Percentiles rank a stretch among this genome's conserved stretches.
These are phyloP conservation scores for Claviceps sp. DNA, from an alignment of 2,329 filamentous ascomycete genomes.

Conservation along the genomic window DNA sequence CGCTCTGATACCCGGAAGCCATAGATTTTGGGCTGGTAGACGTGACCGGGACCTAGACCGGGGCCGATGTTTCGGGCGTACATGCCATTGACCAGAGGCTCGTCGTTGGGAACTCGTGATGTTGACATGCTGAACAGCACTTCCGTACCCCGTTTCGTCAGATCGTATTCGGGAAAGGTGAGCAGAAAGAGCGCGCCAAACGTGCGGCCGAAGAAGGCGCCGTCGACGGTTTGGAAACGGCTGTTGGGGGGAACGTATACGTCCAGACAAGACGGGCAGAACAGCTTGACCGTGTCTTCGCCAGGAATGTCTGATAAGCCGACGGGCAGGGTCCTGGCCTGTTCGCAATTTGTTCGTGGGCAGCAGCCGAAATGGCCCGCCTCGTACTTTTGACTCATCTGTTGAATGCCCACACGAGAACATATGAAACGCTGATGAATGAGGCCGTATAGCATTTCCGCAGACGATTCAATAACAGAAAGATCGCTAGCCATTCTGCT, in stretches of 20 bases:
- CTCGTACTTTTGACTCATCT: constrained; percentile 99
- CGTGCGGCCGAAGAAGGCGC: constrained; percentile 94
- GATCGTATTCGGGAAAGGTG: constrained; percentile 92
- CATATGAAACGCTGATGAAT: constrained; percentile 99
- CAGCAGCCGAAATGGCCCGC: constrained; percentile 91
- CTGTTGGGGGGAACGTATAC: constrained; percentile 97
- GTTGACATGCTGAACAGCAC: constrained; percentile 29
- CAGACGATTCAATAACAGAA: constrained; percentile 90
- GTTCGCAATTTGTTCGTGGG: constrained; percentile 86
- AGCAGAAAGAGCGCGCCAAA: constrained; percentile 97
- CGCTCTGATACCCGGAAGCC: constrained; percentile 90
- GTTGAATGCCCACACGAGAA: constrained; percentile 87
- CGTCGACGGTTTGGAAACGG: constrained; percentile 92
- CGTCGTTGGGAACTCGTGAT: constrained; percentile 25
- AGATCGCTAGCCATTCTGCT: constrained; percentile 83
- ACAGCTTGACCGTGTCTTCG: constrained; percentile 95
- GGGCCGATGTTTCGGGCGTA: constrained; percentile 78
- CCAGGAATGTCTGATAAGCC: constrained; percentile 90
- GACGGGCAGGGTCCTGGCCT: constrained; percentile 81
- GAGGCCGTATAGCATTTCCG: constrained; percentile 94
- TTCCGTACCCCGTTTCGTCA: constrained; percentile 57
- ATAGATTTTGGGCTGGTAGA: constrained; percentile 94
- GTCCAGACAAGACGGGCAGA: constrained; percentile 92
- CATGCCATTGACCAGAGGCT: constrained; percentile 67
- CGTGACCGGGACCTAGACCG: constrained; percentile 64